A percentile compares a stretch with the other conserved stretches of the same genome.
Evolutionary conservation across 768 basidiomycete genomes (phyloP).

Genomic region (Lactarius sanguifluus): DNA sequence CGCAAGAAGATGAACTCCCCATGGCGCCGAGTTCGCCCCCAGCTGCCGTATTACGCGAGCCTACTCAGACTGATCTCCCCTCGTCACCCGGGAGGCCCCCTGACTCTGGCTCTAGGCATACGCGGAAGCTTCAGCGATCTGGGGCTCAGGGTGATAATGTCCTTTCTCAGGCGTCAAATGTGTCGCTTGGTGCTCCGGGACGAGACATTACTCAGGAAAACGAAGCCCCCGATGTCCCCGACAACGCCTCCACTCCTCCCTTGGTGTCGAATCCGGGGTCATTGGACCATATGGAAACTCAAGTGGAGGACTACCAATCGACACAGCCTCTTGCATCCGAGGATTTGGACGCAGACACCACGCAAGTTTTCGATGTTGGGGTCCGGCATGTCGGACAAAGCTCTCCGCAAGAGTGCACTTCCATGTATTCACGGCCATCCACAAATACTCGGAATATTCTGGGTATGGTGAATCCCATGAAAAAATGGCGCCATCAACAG

Average conservation of each 20-base stretch:
- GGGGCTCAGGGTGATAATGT: neutral
- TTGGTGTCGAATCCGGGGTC: conserved; percentile 20
- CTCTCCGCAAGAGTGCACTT: neutral
- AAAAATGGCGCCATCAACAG: conserved; percentile 30
- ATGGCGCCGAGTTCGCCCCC: conserved; percentile 3
- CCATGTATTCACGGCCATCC: conserved; percentile 22
- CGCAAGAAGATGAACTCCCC: conserved; percentile 18
- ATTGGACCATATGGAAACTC: conserved; percentile 10
- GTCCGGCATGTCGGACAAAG: neutral
- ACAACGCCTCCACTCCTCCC: conserved; percentile 19
- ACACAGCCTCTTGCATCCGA: conserved; percentile 26
- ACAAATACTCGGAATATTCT: conserved; percentile 37
- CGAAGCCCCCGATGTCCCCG: conserved; percentile 10
- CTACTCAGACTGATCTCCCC: conserved; percentile 11
- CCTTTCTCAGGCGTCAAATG: conserved; percentile 10
- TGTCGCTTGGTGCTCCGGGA: conserved; percentile 8
- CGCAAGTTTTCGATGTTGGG: conserved; percentile 9
- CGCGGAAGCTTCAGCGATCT: neutral
- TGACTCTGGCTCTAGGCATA: neutral
- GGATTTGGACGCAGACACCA: conserved; percentile 14
- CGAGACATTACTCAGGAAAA: neutral
- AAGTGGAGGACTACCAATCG: conserved; percentile 17
- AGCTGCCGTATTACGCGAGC: neutral
- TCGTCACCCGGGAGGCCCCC: neutral
- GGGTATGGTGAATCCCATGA: conserved; percentile 38